These are phyloP conservation scores for Babesia bovis DNA, from an alignment of 169 alveolate species.

Conservation along the genomic window DNA sequence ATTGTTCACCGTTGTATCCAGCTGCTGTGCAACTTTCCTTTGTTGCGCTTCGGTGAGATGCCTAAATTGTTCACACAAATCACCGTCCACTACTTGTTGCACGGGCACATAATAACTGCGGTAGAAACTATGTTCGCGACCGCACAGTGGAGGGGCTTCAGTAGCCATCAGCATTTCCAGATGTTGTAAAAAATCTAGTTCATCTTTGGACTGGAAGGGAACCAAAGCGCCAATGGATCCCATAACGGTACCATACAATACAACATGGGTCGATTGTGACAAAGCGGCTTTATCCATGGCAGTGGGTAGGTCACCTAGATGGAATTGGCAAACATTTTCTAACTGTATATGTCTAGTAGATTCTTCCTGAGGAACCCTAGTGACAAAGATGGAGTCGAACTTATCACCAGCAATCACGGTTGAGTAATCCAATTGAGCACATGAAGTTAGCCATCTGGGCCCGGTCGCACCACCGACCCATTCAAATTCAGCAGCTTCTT, in stretches of 20 bases:
- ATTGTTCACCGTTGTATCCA: conserved; percentile 91
- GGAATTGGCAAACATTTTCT: conserved; percentile 94
- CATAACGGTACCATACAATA: conserved; percentile 93
- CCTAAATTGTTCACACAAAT: conserved; percentile 91
- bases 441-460: conserved; percentile 94
- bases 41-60: conserved; percentile 82
- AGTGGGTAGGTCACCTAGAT: conserved; percentile 96
- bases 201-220: conserved; percentile 94
- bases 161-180: conserved; percentile 95
- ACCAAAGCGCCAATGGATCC: conserved; percentile 95
- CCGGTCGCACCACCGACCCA: conserved; percentile 89
- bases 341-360: conserved; percentile 76
- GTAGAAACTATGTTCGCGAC: conserved; percentile 84
- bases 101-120: conserved; percentile 84
- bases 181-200: conserved; percentile 94
- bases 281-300: conserved; percentile 89
- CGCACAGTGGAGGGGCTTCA: conserved; percentile 91
- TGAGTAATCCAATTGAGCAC: conserved; percentile 92
- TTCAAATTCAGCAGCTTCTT: conserved; percentile 70
- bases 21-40: conserved; percentile 86
- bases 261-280: conserved; percentile 82
- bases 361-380: conserved; percentile 64
- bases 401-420: conserved; percentile 86
- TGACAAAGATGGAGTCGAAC: conserved; percentile 64
- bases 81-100: conserved; percentile 96